phyloP scores from a whole-genome alignment of 108 stramenopile genomes.

The Cyclotella atomus region DNA sequence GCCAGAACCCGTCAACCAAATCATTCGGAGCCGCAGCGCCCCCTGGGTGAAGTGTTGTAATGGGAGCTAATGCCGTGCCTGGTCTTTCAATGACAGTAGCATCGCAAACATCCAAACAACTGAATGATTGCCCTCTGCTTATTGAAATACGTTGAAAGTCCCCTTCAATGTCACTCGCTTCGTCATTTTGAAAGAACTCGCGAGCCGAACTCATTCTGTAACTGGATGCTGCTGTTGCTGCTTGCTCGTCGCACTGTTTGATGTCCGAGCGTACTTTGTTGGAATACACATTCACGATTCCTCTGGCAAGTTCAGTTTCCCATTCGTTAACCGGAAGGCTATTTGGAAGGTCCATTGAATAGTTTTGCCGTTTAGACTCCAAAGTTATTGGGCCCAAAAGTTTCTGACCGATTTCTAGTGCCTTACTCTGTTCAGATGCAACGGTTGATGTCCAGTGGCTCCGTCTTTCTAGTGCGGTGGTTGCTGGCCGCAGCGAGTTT shows the following conservation, averaged over 20 bases:
- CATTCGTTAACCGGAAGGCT: constrained; percentile 23
- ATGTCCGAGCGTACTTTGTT: constrained; percentile 27
- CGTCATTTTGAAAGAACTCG: not conserved
- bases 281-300: constrained; percentile 23
- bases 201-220: not conserved
- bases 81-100: not conserved
- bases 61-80: not conserved
- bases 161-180: not conserved
- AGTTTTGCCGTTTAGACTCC: constrained; percentile 5
- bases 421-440: constrained; percentile 14
- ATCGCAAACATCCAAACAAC: not conserved
- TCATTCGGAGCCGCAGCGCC: constrained; percentile 25
- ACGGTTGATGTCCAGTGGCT: not conserved
- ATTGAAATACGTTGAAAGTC: constrained; percentile 9
- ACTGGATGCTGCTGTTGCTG: not conserved
- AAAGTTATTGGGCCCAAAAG: constrained; percentile 25
- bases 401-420: not conserved
- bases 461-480: constrained; percentile 9
- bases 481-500: not conserved
- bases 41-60: not conserved
- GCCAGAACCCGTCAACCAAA: constrained; percentile 57
- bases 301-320: constrained; percentile 34
- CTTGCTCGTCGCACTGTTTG: constrained; percentile 8
- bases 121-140: not conserved
- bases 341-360: constrained; percentile 4